These are phyloP conservation scores for Entomortierella chlamydospora DNA, from an alignment of 192 early-diverging fungal genomes.

Conservation along the genomic window DNA sequence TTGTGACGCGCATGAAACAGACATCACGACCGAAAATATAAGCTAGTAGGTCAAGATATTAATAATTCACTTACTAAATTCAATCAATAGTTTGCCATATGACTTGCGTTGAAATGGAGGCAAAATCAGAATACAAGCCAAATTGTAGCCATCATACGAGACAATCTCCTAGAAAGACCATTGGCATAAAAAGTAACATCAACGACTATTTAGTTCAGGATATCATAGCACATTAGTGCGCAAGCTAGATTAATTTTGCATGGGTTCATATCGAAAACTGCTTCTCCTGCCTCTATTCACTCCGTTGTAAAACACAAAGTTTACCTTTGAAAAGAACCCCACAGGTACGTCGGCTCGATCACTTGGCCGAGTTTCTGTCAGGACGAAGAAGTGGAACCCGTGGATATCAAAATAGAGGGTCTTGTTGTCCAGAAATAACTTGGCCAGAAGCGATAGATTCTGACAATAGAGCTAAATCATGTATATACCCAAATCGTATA, in stretches of 20 bases:
- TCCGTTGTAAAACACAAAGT: too few relatives aligned
- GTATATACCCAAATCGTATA: too few relatives aligned
- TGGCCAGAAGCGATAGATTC: conserved; percentile 92
- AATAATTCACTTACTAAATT: conserved; percentile 80
- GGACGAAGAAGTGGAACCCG: conserved; percentile 93
- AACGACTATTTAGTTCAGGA: neutral
- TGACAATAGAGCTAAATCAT: conserved; percentile 91
- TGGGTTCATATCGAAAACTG: too few relatives aligned
- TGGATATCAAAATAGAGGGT: conserved; percentile 95
- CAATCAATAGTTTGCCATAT: conserved; percentile 89
- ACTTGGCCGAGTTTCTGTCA: conserved; percentile 69
- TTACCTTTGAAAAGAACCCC: conserved; percentile 97
- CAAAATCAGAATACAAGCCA: conserved; percentile 91
- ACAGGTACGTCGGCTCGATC: conserved; percentile 74
- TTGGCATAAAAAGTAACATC: too few relatives aligned
- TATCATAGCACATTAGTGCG: neutral
- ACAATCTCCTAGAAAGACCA: conserved; percentile 75
- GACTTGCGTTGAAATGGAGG: conserved; percentile 89
- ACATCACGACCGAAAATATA: too few relatives aligned
- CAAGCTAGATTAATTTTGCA: neutral
- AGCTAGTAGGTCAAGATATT: too few relatives aligned
- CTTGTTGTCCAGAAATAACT: conserved; percentile 97
- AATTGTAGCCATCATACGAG: conserved; percentile 85
- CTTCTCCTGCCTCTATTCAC: too few relatives aligned
- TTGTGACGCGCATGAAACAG: too few relatives aligned